Evolutionary conservation across 495 filamentous ascomycete genomes (phyloP).

Genomic region (Penicillium robsamsonii): DNA sequence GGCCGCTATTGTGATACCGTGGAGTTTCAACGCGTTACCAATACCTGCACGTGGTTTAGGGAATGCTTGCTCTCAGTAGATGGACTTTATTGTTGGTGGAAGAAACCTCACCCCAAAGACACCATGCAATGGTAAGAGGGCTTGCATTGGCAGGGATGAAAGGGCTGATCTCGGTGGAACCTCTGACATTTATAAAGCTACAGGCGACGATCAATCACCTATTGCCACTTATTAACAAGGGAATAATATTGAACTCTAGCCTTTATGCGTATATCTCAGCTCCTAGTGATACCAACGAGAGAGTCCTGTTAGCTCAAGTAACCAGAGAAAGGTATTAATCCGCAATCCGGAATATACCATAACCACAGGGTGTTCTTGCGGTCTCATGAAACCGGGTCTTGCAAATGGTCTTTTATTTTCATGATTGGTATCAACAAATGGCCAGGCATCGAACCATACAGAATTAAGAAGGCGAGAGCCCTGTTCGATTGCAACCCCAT

Average conservation of each 20-base stretch:
- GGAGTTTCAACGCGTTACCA: background rate
- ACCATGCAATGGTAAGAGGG: background rate
- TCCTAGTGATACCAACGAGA: background rate
- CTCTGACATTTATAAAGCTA: background rate
- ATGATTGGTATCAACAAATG: slow-evolving; percentile 51
- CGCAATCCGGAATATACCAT: background rate
- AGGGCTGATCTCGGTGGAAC: background rate
- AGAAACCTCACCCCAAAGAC: background rate
- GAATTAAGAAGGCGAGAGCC: slow-evolving; percentile 37
- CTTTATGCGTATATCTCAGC: background rate
- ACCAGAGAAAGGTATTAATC: background rate
- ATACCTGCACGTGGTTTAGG: background rate
- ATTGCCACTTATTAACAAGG: background rate
- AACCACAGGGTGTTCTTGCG: background rate
- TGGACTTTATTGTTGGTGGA: background rate
- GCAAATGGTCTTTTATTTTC: slow-evolving; percentile 46
- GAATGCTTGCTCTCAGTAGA: background rate
- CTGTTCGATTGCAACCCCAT: slow-evolving; percentile 31
- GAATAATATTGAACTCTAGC: background rate
- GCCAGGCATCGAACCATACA: slow-evolving; percentile 41
- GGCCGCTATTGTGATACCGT: background rate
- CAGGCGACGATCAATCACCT: background rate
- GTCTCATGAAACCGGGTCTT: slow-evolving; percentile 16
- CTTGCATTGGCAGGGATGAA: background rate
- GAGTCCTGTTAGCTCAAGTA: background rate